Evolutionary conservation across 106 monocot genomes (phyloP).

Genomic region (Alisma plantagoaquatica): DNA sequence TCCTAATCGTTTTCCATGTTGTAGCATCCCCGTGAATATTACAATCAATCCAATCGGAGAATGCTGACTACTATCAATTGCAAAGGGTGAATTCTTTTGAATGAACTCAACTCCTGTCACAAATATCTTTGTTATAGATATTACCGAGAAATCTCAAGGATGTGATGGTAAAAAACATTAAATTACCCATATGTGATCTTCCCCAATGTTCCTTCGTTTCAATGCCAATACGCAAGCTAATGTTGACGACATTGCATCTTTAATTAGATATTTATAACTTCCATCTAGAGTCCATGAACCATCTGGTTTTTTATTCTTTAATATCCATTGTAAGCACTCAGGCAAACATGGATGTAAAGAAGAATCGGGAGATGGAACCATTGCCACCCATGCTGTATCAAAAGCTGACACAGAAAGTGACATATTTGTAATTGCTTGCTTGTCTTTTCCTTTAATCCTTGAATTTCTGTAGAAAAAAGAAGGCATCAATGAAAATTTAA

Average conservation of each 20-base stretch:
- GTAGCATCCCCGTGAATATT: conserved; percentile 73
- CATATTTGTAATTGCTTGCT: conserved; percentile 26
- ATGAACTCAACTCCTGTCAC: conserved; percentile 58
- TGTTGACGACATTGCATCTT: conserved; percentile 63
- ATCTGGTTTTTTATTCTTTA: conserved; percentile 63
- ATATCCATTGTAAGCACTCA: conserved; percentile 72
- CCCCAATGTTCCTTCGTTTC: conserved; percentile 56
- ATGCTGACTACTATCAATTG: conserved; percentile 34
- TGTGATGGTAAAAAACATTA: not conserved
- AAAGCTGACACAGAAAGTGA: conserved; percentile 51
- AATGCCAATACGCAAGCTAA: conserved; percentile 84
- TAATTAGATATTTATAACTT: conserved; percentile 22
- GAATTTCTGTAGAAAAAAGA: no score
- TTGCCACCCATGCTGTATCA: conserved; percentile 92
- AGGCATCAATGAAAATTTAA: no score
- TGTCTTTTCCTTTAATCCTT: conserved; percentile 41
- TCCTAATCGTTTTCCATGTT: conserved; percentile 41
- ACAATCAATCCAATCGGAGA: conserved; percentile 84
- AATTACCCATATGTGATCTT: conserved; percentile 62
- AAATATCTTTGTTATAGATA: not conserved
- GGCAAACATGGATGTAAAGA: conserved; percentile 61
- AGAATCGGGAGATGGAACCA: conserved; percentile 60
- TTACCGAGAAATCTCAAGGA: no score
- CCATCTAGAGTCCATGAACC: conserved; percentile 59
- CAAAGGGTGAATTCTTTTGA: conserved; percentile 35